Evolutionary conservation across 441 rosid species (phyloP).

Genomic region (Erysimum cheiri): DNA sequence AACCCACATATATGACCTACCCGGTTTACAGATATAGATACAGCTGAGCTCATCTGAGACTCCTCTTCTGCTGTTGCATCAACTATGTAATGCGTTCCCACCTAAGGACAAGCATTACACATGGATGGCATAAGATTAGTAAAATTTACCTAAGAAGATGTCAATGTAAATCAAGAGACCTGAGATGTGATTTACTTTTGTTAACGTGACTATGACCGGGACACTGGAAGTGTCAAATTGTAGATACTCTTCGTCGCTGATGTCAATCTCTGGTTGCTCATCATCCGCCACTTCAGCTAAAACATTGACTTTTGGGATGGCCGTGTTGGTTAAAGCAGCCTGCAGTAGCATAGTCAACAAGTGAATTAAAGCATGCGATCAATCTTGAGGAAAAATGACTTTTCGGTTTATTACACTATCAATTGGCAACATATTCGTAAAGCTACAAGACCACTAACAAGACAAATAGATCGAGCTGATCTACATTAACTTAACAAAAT

Average conservation of each 20-base stretch:
- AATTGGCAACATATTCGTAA: slow-evolving; percentile 3
- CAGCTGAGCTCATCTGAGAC: slow-evolving; percentile 92
- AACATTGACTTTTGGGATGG: slow-evolving; percentile 74
- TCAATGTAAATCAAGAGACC: slow-evolving; percentile 1
- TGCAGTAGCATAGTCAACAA: slow-evolving; percentile 40
- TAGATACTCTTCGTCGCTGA: slow-evolving; percentile 88
- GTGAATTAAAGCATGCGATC: slow-evolving; percentile 6
- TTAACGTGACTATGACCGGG: slow-evolving; percentile 77
- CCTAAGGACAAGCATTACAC: slow-evolving; percentile 45
- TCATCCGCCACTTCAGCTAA: slow-evolving; percentile 58
- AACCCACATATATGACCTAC: slow-evolving; percentile 78
- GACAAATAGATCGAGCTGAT: not conserved
- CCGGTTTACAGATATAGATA: slow-evolving; percentile 72
- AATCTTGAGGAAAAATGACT: not conserved
- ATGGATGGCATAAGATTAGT: not conserved
- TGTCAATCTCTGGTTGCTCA: slow-evolving; percentile 85
- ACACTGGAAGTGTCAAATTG: slow-evolving; percentile 75
- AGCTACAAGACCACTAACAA: not conserved
- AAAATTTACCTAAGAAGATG: not conserved
- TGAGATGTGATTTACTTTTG: slow-evolving; percentile 55
- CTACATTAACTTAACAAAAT: not conserved
- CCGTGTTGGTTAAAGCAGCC: slow-evolving; percentile 95
- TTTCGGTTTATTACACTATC: slow-evolving; percentile 9
- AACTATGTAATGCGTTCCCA: slow-evolving; percentile 72
- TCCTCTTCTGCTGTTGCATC: slow-evolving; percentile 94